These are phyloP conservation scores for Aureoboletus auriporus DNA, from an alignment of 768 basidiomycete species.

Conservation along the genomic window DNA sequence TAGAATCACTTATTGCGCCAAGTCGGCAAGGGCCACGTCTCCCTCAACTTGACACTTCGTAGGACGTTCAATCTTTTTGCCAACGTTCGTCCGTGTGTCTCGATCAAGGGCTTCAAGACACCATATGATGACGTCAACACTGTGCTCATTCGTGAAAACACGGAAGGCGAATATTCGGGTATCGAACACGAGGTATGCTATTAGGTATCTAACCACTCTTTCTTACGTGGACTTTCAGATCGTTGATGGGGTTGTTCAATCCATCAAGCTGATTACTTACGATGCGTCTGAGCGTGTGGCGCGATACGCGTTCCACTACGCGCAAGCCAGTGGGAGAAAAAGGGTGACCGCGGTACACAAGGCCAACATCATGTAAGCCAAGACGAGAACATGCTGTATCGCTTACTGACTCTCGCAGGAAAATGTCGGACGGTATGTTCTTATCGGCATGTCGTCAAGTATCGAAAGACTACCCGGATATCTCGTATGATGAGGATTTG, in stretches of 20 bases:
- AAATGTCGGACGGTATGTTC: conserved; percentile 99
- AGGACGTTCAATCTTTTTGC: conserved; percentile 98
- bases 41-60: conserved; percentile 93
- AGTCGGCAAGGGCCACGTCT: conserved; percentile 99
- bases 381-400: neutral
- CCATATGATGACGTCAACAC: conserved; percentile 98
- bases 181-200: conserved; percentile 91
- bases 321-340: conserved; percentile 79
- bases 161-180: conserved; percentile 99
- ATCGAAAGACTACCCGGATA: conserved; percentile 90
- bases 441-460: conserved; percentile 95
- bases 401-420: conserved; percentile 51
- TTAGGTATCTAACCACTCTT: conserved; percentile 1
- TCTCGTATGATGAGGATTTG: conserved; percentile 94
- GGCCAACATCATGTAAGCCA: conserved; percentile 93
- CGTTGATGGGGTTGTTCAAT: conserved; percentile 97
- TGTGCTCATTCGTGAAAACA: conserved; percentile 98
- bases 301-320: conserved; percentile 97
- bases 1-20: conserved; percentile 12
- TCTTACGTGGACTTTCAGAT: conserved; percentile 47
- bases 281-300: conserved; percentile 98
- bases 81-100: conserved; percentile 95
- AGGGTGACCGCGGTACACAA: conserved; percentile 99
- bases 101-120: conserved; percentile 96
- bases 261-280: conserved; percentile 99